Percentiles rank a stretch among this genome's conserved stretches.
These are phyloP conservation scores for Phytophthora ohioensis DNA, from an alignment of 352 stramenopile genomes.

Conservation along the genomic window DNA sequence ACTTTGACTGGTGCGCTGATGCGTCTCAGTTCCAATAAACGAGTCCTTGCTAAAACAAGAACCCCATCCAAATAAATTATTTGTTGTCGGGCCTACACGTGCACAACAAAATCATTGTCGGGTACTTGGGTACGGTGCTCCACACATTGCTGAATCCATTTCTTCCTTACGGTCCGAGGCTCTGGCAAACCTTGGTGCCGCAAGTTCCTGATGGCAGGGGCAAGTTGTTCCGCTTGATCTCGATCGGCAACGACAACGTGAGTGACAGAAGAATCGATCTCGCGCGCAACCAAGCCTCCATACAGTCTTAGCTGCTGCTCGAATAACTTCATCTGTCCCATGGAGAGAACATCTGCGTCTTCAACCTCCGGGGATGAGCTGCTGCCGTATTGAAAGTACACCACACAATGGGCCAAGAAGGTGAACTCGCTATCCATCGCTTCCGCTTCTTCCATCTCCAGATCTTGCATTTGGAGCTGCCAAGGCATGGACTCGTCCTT, in stretches of 20 bases:
- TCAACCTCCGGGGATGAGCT: constrained; percentile 3
- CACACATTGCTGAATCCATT: constrained; percentile 70
- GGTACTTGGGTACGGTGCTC: constrained; percentile 56
- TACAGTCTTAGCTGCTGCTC: constrained; percentile 71
- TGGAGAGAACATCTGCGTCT: constrained; percentile 30
- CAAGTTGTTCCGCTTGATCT: constrained; percentile 46
- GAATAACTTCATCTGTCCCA: constrained; percentile 56
- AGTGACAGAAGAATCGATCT: constrained; percentile 62
- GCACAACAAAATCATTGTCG: constrained; percentile 62
- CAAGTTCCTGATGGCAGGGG: constrained; percentile 54
- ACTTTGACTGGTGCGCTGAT: constrained; percentile 82
- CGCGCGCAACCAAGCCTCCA: constrained; percentile 48
- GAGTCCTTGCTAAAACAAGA: constrained; percentile 1
- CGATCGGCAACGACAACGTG: constrained; percentile 66
- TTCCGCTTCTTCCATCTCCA: constrained; percentile 70
- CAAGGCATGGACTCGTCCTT: constrained; percentile 39
- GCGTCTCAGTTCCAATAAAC: constrained; percentile 53
- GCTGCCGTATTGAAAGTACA: constrained; percentile 55
- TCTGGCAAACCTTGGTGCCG: constrained; percentile 57
- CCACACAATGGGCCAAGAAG: constrained; percentile 79
- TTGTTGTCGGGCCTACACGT: constrained; percentile 49
- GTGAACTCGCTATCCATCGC: constrained; percentile 74
- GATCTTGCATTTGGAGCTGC: constrained; percentile 51
- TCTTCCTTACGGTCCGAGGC: constrained; percentile 60
- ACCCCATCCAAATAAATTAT: constrained; percentile 52